Evolutionary conservation across 148 eudicot genomes (phyloP).

Genomic region (Tetragonia tetragonoides): DNA sequence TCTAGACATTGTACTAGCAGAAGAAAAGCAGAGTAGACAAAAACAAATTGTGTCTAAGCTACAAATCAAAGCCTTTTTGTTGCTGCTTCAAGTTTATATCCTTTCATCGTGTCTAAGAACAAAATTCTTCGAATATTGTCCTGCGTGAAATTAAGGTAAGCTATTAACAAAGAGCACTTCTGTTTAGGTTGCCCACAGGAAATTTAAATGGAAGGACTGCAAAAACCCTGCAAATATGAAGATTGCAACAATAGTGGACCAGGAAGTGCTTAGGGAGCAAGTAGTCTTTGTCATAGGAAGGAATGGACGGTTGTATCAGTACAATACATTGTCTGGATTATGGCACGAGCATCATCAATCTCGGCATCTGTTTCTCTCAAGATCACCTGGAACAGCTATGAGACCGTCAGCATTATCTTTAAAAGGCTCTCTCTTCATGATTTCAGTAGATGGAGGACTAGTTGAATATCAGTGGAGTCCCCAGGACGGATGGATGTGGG

Average conservation of each 20-base stretch:
- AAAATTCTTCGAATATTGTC: neutral
- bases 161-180: conserved; percentile 5
- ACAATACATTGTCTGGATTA: conserved; percentile 61
- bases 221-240: conserved; percentile 56
- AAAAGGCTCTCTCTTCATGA: conserved; percentile 71
- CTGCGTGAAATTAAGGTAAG: neutral
- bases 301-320: conserved; percentile 66
- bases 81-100: neutral
- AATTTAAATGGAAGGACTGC: conserved; percentile 86
- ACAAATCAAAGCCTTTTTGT: neutral
- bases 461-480: conserved; percentile 78
- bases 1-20: neutral
- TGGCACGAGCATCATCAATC: conserved; percentile 89
- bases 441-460: conserved; percentile 64
- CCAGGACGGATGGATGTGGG: conserved; percentile 76
- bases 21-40: neutral
- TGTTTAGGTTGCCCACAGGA: conserved; percentile 62
- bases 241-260: conserved; percentile 76
- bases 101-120: neutral
- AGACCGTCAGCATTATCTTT: conserved; percentile 45
- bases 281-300: conserved; percentile 63
- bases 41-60: neutral
- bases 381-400: conserved; percentile 65
- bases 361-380: conserved; percentile 64
- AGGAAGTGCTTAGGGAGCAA: conserved; percentile 67